phyloP scores from a whole-genome alignment of 768 basidiomycete genomes.

The Trametes punicea region DNA sequence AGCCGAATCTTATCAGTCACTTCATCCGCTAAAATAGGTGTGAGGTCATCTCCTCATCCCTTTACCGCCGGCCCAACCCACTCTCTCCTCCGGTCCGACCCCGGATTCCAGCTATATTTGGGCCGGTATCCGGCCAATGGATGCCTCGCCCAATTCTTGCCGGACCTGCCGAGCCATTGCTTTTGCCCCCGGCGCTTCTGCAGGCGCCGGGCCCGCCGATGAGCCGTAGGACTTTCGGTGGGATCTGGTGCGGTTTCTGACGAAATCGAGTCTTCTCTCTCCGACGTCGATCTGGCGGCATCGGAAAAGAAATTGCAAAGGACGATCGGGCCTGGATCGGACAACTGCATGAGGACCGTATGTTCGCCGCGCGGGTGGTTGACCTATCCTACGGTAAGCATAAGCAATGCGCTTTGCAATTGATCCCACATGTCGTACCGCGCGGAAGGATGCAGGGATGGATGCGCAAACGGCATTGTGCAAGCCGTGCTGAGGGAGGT shows the following conservation, averaged over 20 bases:
- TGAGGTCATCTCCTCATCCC: constrained; percentile 13
- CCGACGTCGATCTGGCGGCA: not conserved
- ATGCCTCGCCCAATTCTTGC: not conserved
- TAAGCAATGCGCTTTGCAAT: too few species aligned
- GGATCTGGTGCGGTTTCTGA: not conserved
- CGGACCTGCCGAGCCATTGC: not conserved
- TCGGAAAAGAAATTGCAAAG: too few species aligned
- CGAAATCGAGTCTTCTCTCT: constrained; percentile 1
- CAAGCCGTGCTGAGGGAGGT: not conserved
- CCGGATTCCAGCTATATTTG: constrained; percentile 6
- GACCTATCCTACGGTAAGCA: too few species aligned
- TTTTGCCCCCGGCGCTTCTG: too few species aligned
- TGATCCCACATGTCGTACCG: too few species aligned
- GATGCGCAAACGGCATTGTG: too few species aligned
- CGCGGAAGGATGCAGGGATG: not conserved
- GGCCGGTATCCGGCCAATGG: not conserved
- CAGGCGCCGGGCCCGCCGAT: not conserved
- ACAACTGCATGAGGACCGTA: not conserved
- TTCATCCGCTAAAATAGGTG: constrained; percentile 8
- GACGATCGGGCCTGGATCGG: constrained; percentile 11
- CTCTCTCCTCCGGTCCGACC: constrained; percentile 1
- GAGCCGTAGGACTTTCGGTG: not conserved
- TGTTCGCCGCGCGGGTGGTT: not conserved
- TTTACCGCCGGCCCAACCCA: constrained; percentile 8
- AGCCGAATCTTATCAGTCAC: constrained; percentile 11